phyloP scores from a whole-genome alignment of 169 alveolate species.

The Babesia sp. region DNA sequence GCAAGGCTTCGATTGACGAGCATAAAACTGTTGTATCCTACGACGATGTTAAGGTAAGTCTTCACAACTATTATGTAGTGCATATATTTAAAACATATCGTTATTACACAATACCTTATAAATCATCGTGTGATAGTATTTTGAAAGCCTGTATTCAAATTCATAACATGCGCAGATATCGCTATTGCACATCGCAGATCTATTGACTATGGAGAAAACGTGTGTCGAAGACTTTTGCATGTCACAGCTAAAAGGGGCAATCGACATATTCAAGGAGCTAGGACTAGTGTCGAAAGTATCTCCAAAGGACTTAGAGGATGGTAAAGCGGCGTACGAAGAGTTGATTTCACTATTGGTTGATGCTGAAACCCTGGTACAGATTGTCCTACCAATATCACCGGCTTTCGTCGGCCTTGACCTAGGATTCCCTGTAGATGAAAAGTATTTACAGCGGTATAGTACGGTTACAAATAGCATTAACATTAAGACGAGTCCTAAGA shows the following conservation, averaged over 20 bases:
- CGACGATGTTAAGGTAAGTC: conserved; percentile 27
- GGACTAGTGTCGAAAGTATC: conserved; percentile 6
- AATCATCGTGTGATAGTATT: too few relatives aligned
- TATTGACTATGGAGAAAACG: conserved; percentile 26
- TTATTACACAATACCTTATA: too few relatives aligned
- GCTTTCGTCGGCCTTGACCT: conserved; percentile 52
- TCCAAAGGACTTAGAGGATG: neutral
- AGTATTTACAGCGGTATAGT: conserved; percentile 14
- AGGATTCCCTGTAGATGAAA: conserved; percentile 44
- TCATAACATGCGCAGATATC: conserved; percentile 32
- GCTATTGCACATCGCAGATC: conserved; percentile 53
- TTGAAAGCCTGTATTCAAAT: too few relatives aligned
- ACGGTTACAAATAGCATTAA: conserved; percentile 38
- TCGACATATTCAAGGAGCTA: conserved; percentile 56
- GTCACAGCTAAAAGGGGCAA: conserved; percentile 39
- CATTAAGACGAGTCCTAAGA: conserved; percentile 4
- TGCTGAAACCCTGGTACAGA: conserved; percentile 14
- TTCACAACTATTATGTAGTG: neutral
- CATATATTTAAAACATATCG: too few relatives aligned
- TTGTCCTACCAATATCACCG: conserved; percentile 42
- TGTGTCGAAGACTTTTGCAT: conserved; percentile 55
- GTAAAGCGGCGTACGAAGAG: neutral
- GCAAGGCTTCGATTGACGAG: conserved; percentile 31
- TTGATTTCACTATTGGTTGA: conserved; percentile 28
- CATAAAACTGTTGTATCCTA: conserved; percentile 6